phyloP scores from a whole-genome alignment of 177 flowering plant species.

The Vitis hybrid region DNA sequence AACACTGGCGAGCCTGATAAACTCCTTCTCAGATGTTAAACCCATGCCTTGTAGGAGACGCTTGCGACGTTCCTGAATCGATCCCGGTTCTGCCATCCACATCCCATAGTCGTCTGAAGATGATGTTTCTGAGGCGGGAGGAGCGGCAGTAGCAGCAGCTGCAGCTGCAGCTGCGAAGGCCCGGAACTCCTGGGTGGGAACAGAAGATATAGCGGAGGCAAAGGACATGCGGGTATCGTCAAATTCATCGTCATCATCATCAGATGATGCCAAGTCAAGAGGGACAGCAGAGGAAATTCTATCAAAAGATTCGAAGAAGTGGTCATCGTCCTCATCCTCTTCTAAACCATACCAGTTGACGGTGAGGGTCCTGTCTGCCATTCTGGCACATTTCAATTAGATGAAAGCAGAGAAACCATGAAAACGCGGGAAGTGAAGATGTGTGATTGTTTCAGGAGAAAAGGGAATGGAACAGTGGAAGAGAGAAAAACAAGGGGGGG shows the following conservation, averaged over 20 bases:
- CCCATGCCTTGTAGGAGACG: constrained; percentile 88
- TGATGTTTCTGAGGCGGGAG: constrained; percentile 12
- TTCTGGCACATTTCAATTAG: too few species aligned
- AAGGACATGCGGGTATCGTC: constrained; percentile 75
- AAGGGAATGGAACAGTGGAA: constrained; percentile 21
- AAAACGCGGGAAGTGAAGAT: neutral
- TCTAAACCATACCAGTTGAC: constrained; percentile 63
- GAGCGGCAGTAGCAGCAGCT: constrained; percentile 7
- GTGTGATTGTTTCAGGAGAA: neutral
- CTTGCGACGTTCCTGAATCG: constrained; percentile 65
- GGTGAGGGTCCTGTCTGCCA: constrained; percentile 39
- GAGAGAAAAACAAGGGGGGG: constrained; percentile 36
- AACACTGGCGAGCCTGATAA: constrained; percentile 29
- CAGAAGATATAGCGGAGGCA: constrained; percentile 52
- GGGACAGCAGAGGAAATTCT: constrained; percentile 56
- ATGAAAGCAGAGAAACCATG: neutral
- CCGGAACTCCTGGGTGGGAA: constrained; percentile 16
- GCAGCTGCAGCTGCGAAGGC: neutral
- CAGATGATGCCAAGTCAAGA: constrained; percentile 42
- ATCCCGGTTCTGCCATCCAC: constrained; percentile 82
- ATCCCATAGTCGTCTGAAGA: constrained; percentile 37
- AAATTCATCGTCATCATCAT: constrained; percentile 49
- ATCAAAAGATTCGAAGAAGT: constrained; percentile 67
- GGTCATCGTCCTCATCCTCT: constrained; percentile 47
- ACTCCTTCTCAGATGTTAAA: constrained; percentile 35